Evolutionary conservation across 441 rosid species (phyloP).

Genomic region (Mallotus repandus): DNA sequence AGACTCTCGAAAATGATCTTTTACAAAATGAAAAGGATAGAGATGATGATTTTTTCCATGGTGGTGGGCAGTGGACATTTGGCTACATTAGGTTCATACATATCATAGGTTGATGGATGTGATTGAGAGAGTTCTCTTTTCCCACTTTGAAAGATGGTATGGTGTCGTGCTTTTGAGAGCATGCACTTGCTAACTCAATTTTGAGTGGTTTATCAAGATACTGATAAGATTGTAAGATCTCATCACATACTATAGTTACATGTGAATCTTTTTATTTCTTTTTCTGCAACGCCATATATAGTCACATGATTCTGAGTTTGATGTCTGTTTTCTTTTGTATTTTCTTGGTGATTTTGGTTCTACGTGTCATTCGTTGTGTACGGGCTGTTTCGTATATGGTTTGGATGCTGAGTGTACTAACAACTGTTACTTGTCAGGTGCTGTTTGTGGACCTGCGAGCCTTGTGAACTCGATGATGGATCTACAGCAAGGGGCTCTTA

Average conservation of each 20-base stretch:
- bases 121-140: no score
- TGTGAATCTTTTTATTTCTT: no score
- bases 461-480: slow-evolving; percentile 95
- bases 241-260: background rate
- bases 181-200: background rate
- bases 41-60: background rate
- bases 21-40: background rate
- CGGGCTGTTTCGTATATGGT: background rate
- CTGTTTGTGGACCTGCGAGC: slow-evolving; percentile 81
- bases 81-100: no score
- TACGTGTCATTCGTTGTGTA: background rate
- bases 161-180: background rate
- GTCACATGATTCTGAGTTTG: slow-evolving; percentile 6
- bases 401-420: no score
- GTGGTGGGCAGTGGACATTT: background rate
- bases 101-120: no score
- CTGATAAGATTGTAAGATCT: background rate
- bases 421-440: slow-evolving; percentile 44
- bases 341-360: background rate
- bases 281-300: no score
- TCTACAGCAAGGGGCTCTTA: slow-evolving; percentile 73
- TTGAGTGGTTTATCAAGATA: background rate
- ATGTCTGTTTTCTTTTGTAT: slow-evolving; percentile 1
- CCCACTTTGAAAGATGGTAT: background rate
- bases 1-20: no score